A percentile compares a stretch with the other conserved stretches of the same genome.
phyloP scores from a whole-genome alignment of 305 asterid genomes.

The Fraxinus ornus region DNA sequence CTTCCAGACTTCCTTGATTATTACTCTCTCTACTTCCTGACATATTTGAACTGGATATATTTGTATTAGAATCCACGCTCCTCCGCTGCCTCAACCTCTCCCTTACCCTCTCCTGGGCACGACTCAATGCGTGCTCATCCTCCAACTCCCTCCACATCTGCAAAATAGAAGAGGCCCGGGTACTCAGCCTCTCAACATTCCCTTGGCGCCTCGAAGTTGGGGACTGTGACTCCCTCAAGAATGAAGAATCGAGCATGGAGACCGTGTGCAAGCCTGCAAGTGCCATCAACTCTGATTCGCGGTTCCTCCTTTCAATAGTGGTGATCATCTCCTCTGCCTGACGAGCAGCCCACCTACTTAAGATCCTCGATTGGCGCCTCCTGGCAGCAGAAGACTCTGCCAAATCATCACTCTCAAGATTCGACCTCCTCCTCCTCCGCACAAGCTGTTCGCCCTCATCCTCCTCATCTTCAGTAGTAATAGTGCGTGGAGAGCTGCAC shows the following conservation, averaged over 20 bases:
- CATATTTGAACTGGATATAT: conserved; percentile 40
- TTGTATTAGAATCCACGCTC: conserved; percentile 38
- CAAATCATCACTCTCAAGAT: conserved; percentile 80
- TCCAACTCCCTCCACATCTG: conserved; percentile 68
- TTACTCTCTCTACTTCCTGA: conserved; percentile 53
- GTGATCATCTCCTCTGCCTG: conserved; percentile 63
- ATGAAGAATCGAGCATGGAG: conserved; percentile 60
- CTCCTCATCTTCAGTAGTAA: conserved; percentile 65
- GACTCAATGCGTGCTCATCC: conserved; percentile 51
- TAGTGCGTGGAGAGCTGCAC: conserved; percentile 73
- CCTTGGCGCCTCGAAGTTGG: conserved; percentile 50
- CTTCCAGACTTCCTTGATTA: conserved; percentile 56
- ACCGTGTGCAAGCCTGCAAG: conserved; percentile 56
- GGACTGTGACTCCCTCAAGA: conserved; percentile 52
- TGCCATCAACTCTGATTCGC: conserved; percentile 56
- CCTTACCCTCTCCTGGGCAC: conserved; percentile 52
- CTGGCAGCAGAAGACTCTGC: conserved; percentile 66
- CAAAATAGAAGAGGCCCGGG: conserved; percentile 49
- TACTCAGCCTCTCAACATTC: conserved; percentile 46
- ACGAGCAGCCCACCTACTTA: conserved; percentile 60
- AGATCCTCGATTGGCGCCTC: conserved; percentile 52
- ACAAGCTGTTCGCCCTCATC: conserved; percentile 75
- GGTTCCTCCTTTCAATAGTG: conserved; percentile 55
- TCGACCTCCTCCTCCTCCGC: conserved; percentile 86
- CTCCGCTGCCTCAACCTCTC: conserved; percentile 51